phyloP scores from a whole-genome alignment of 1,284 basidiomycete genomes.

The Butyriboletus appendiculatus region DNA sequence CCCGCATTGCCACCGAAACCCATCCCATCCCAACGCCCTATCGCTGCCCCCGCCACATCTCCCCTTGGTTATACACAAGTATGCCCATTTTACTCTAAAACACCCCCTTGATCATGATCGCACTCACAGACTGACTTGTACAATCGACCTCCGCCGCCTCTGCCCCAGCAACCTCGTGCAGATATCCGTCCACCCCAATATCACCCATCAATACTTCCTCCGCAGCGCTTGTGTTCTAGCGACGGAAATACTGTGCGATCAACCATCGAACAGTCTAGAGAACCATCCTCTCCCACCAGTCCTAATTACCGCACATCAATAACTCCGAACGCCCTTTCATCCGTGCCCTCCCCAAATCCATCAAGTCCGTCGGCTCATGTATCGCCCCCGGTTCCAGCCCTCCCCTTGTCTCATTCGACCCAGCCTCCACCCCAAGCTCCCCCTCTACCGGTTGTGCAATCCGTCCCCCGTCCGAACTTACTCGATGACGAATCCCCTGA shows the following conservation, averaged over 20 bases:
- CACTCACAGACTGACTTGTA: constrained; percentile 33
- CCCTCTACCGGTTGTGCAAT: constrained; percentile 26
- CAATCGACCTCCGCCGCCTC: constrained; percentile 43
- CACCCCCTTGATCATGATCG: constrained; percentile 9
- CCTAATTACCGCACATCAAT: constrained; percentile 34
- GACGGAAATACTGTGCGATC: constrained; percentile 30
- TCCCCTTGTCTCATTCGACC: constrained; percentile 13
- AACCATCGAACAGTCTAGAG: constrained; percentile 22
- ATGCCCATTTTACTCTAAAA: constrained; percentile 9
- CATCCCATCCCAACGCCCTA: constrained; percentile 28
- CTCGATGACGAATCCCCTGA: constrained; percentile 51
- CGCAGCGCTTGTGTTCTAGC: constrained; percentile 10
- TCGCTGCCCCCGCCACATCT: constrained; percentile 4
- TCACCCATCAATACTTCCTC: constrained; percentile 23
- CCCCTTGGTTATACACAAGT: constrained; percentile 22
- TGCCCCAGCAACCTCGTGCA: constrained; percentile 33
- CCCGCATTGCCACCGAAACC: constrained; percentile 53
- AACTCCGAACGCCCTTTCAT: constrained; percentile 18
- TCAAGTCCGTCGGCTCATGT: constrained; percentile 20
- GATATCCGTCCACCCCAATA: constrained; percentile 34
- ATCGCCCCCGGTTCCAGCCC: constrained; percentile 17
- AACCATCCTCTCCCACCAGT: constrained; percentile 21
- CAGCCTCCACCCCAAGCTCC: constrained; percentile 20
- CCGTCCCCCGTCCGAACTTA: constrained; percentile 44
- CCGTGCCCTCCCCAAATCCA: constrained; percentile 20